These are phyloP conservation scores for Herpotrichia juniperi DNA, from an alignment of 2,329 filamentous ascomycete species.

Conservation along the genomic window DNA sequence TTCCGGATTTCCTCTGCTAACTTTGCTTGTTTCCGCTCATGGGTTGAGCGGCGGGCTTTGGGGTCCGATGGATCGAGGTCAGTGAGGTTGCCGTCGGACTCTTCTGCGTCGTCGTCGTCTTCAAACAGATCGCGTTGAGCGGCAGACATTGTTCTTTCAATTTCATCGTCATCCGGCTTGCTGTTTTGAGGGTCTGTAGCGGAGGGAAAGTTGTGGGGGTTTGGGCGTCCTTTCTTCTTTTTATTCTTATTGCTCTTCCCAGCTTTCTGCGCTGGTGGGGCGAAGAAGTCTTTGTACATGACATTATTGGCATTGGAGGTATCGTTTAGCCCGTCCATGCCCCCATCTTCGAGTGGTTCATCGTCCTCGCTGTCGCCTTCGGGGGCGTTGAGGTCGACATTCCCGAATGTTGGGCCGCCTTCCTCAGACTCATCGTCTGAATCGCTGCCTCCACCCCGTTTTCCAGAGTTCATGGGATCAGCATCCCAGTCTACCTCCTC, in stretches of 20 bases:
- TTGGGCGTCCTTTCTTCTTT: constrained; percentile 61
- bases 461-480: constrained; percentile 65
- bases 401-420: constrained; percentile 83
- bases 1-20: constrained; percentile 88
- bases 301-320: constrained; percentile 82
- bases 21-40: constrained; percentile 86
- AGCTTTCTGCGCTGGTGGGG: constrained; percentile 76
- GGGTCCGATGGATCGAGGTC: constrained; percentile 70
- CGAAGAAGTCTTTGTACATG: constrained; percentile 93
- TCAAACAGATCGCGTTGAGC: constrained; percentile 92
- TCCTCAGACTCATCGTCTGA: constrained; percentile 68
- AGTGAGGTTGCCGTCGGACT: constrained; percentile 62
- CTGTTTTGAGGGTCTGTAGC: constrained; percentile 45
- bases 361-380: constrained; percentile 73
- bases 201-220: constrained; percentile 57
- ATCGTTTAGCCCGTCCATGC: constrained; percentile 57
- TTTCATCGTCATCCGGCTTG: constrained; percentile 62
- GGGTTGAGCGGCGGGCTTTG: constrained; percentile 77
- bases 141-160: constrained; percentile 83
- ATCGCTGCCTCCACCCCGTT: constrained; percentile 37
- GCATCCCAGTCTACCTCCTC: constrained; percentile 88
- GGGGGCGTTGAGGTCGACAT: constrained; percentile 75
- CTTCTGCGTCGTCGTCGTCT: constrained; percentile 67
- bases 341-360: constrained; percentile 62
- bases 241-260: constrained; percentile 61